A percentile compares a stretch with the other conserved stretches of the same genome.
phyloP scores from a whole-genome alignment of 2,329 filamentous ascomycete genomes.

The Clathrospora elynae region DNA sequence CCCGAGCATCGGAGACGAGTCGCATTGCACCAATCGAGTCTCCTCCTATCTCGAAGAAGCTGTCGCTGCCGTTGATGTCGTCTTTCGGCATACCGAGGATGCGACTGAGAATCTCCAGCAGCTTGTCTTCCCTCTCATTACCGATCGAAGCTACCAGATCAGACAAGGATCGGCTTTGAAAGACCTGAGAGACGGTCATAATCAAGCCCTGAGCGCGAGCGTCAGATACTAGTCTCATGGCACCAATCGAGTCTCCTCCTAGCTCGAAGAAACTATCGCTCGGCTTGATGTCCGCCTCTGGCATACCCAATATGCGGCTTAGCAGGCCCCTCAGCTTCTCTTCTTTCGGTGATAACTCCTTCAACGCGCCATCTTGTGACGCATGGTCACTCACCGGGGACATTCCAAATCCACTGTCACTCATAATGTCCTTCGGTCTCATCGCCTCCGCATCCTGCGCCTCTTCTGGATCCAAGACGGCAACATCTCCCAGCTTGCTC shows the following conservation, averaged over 20 bases:
- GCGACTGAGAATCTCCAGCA: conserved; percentile 33
- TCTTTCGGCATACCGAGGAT: conserved; percentile 37
- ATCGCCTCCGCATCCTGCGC: conserved; percentile 33
- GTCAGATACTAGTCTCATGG: conserved; percentile 53
- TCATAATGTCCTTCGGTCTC: conserved; percentile 29
- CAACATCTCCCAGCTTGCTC: conserved; percentile 37
- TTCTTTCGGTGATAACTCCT: conserved; percentile 31
- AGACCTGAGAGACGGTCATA: conserved; percentile 53
- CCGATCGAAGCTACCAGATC: conserved; percentile 60
- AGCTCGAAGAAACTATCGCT: conserved; percentile 53
- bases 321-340: conserved; percentile 33
- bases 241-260: conserved; percentile 54
- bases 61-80: conserved; percentile 48
- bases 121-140: conserved; percentile 38
- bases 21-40: conserved; percentile 56
- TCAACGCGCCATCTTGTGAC: conserved; percentile 1
- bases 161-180: conserved; percentile 50
- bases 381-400: conserved; percentile 13
- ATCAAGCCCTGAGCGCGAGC: conserved; percentile 44
- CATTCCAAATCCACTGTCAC: conserved; percentile 29
- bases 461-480: conserved; percentile 38
- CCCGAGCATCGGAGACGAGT: conserved; percentile 49
- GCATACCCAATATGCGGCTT: conserved; percentile 36
- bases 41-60: conserved; percentile 55
- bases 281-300: conserved; percentile 42